phyloP scores from a whole-genome alignment of 257 asterid genomes.

The Petunia axillaris region DNA sequence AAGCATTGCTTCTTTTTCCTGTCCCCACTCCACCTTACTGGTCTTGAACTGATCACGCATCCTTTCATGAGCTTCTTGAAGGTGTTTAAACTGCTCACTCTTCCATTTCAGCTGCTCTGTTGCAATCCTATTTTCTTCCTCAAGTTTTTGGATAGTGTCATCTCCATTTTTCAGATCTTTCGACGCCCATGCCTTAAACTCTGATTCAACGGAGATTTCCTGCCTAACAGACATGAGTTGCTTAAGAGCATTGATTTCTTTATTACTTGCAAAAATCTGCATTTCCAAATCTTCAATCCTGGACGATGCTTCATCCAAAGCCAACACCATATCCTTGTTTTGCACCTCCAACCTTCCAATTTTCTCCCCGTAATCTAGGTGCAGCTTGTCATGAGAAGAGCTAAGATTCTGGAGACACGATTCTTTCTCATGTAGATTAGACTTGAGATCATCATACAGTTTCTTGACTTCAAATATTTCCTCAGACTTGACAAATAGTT shows the following conservation, averaged over 20 bases:
- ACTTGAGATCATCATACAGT: conserved; percentile 52
- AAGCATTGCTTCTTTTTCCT: conserved; percentile 58
- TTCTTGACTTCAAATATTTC: conserved; percentile 47
- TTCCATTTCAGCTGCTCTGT: conserved; percentile 88
- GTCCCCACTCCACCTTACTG: conserved; percentile 82
- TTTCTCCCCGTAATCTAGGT: conserved; percentile 46
- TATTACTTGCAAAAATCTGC: conserved; percentile 21
- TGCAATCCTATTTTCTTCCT: conserved; percentile 58
- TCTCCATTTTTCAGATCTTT: conserved; percentile 53
- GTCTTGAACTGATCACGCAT: conserved; percentile 48
- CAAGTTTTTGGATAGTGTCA: conserved; percentile 51
- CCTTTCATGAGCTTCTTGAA: conserved; percentile 80
- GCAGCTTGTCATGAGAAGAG: conserved; percentile 48
- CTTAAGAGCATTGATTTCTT: conserved; percentile 28
- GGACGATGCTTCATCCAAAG: conserved; percentile 23
- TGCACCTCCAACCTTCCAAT: conserved; percentile 56
- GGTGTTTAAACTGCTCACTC: conserved; percentile 79
- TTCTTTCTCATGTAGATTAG: conserved; percentile 61
- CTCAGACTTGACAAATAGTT: conserved; percentile 52
- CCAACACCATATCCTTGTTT: conserved; percentile 24
- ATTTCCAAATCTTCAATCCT: conserved; percentile 21
- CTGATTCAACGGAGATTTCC: conserved; percentile 32
- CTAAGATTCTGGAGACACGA: conserved; percentile 53
- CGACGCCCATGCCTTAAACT: conserved; percentile 33
- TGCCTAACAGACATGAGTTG: conserved; percentile 13